Percentiles rank a stretch among this genome's conserved stretches.
Conservation (phyloP, 129 eudicot genomes). For the Flaveria ramosissima region DNA sequence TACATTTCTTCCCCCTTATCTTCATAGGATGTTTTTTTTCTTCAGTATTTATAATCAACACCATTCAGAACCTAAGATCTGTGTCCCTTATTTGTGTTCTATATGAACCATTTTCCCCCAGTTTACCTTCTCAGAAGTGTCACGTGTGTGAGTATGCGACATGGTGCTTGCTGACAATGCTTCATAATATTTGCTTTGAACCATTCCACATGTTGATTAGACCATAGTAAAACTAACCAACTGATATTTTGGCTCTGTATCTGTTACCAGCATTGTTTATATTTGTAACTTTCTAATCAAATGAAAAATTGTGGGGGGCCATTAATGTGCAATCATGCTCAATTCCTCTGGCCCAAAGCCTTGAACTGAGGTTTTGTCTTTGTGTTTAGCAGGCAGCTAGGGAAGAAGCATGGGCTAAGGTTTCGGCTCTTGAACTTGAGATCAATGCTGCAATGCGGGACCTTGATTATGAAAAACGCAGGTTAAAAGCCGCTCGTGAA, state of each 20-base stretch:
- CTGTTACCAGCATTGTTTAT: background rate
- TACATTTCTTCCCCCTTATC: conserved; percentile 7
- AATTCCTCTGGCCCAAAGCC: background rate
- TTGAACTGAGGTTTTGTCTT: conserved; percentile 51
- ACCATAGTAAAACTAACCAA: background rate
- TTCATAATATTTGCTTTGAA: conserved; percentile 7
- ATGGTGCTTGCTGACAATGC: conserved; percentile 14
- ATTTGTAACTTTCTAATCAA: background rate
- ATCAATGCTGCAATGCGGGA: conserved; percentile 88
- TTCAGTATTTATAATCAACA: background rate
- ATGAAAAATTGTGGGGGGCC: background rate
- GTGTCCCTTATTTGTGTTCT: background rate
- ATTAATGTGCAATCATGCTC: background rate
- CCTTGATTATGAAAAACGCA: conserved; percentile 84
- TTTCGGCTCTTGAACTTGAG: conserved; percentile 93
- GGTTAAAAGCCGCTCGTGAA: conserved; percentile 83
- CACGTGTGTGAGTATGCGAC: background rate
- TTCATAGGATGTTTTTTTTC: conserved; percentile 4
- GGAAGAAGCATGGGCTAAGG: conserved; percentile 99
- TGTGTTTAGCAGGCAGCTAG: conserved; percentile 99
- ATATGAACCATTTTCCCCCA: background rate
- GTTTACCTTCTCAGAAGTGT: background rate
- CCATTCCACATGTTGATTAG: background rate
- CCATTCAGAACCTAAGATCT: conserved; percentile 17
- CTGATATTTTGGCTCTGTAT: background rate